phyloP scores from a whole-genome alignment of 2,329 filamentous ascomycete species.

The Aspergillus nomiae region DNA sequence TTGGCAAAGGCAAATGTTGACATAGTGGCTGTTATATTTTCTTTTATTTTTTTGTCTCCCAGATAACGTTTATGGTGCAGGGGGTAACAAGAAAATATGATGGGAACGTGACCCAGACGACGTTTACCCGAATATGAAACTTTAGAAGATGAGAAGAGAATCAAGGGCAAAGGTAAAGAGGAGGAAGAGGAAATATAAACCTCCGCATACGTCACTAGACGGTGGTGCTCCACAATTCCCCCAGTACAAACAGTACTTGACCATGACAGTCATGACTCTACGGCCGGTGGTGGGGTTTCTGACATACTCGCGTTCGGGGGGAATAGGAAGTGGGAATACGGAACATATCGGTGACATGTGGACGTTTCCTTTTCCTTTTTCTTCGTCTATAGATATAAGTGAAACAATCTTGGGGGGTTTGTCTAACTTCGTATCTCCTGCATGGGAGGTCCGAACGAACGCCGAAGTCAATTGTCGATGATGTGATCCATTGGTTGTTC shows the following conservation, averaged over 20 bases:
- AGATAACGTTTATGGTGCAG: not conserved
- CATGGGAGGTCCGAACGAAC: not conserved
- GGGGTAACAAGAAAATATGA: not conserved
- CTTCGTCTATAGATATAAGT: not conserved
- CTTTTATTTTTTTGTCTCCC: not conserved
- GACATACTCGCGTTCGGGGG: conserved; percentile 1
- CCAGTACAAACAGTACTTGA: not conserved
- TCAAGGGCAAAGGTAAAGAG: not conserved
- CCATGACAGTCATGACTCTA: conserved; percentile 8
- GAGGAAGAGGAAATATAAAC: conserved; percentile 1
- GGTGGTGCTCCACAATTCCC: conserved; percentile 5
- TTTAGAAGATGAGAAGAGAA: not conserved
- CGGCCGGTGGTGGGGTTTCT: conserved; percentile 2
- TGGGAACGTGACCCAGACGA: not conserved
- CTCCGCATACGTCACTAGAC: conserved; percentile 7
- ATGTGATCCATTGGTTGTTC: not conserved
- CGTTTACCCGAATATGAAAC: not conserved
- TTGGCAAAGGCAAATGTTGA: conserved; percentile 37
- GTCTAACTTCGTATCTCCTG: not conserved
- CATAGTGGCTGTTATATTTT: conserved; percentile 25
- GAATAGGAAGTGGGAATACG: not conserved
- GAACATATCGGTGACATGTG: not conserved
- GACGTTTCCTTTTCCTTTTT: not conserved
- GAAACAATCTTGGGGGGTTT: not conserved
- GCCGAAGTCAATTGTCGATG: not conserved